Conservation (phyloP, 495 filamentous ascomycete genomes). For the Lophium mytilinum region DNA sequence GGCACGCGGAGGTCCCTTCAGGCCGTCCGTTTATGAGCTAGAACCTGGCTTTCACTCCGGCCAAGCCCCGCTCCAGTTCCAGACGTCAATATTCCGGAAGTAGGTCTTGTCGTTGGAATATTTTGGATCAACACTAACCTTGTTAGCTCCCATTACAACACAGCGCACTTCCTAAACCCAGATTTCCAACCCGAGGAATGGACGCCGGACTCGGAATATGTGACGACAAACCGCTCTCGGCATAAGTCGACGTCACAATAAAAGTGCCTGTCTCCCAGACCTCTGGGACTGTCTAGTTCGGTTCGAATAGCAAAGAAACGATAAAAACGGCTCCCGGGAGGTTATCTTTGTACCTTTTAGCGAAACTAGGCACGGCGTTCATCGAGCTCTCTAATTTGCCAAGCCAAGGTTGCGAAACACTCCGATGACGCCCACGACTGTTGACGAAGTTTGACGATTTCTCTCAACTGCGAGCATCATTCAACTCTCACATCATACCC, state of each 20-base stretch:
- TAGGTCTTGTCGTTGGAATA: conserved; percentile 14
- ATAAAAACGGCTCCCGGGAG: conserved; percentile 12
- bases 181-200: conserved; percentile 38
- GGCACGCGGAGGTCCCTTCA: conserved; percentile 14
- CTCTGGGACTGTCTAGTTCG: too few relatives aligned
- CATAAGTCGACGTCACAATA: conserved; percentile 24
- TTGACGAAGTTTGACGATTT: conserved; percentile 20
- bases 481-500: too few relatives aligned
- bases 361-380: conserved; percentile 24
- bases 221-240: conserved; percentile 16
- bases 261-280: background rate
- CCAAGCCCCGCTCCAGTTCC: conserved; percentile 22
- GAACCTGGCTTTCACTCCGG: conserved; percentile 25
- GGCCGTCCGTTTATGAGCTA: conserved; percentile 26
- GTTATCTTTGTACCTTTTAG: conserved; percentile 18
- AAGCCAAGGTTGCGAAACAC: conserved; percentile 12
- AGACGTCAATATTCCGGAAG: conserved; percentile 35
- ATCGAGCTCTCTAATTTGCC: conserved; percentile 17
- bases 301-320: too few relatives aligned
- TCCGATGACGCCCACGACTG: conserved; percentile 15
- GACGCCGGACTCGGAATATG: conserved; percentile 33
- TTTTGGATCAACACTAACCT: background rate
- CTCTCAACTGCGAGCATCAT: conserved; percentile 1
- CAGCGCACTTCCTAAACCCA: conserved; percentile 35
- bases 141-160: conserved; percentile 35